Evolutionary conservation across 2,329 filamentous ascomycete species (phyloP), one percentile per base, ranked within the genome.

Genomic region (Xylariaceae sp.): DNA sequence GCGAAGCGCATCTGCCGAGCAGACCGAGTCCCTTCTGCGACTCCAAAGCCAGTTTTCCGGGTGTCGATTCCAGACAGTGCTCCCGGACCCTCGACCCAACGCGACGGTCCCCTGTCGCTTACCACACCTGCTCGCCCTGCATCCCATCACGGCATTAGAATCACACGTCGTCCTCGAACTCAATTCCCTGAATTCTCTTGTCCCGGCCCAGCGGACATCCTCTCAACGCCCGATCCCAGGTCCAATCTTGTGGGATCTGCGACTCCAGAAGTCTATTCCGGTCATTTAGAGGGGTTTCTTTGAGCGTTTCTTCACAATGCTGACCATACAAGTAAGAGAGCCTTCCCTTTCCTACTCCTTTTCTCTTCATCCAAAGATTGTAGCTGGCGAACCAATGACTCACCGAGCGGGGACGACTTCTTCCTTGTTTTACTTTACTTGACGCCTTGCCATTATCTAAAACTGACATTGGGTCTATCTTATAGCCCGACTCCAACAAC

Each of bases 401-500:
- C 23, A 30, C 5, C 23, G 23, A 30, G 23, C 23, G 23, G 23
- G 23, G 23, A 30, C 23, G 23, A 30, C 23, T 2, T 30, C 23
- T 30, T 30, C 23, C 23, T 30, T 30, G 23, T 2, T 2, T 30
- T 18, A 18, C 17, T 18, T 18, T 18, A 18, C 23, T 30, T 18
- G 17, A 30, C 23, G 23, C 23, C 23, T 49, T 49, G 15, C 17
- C 47, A 3, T 30, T 6, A 49, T 50, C 17, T 2, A 9, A 34
- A 3, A 11, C 59, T 58, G 58, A 62, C 34, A 42, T 48, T 59
- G 13, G 9, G 15, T 53, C 44, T 11, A 55, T 37, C 15, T 58
- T 64, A 18, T 58, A 71, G 68, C 66, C 69, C 42, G 68, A 70
- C 54, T 63, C 65, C 8, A 70, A 59, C n/a, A 45, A 45, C 54